These are phyloP conservation scores for Corylus americana DNA, from an alignment of 306 rosid genomes.

Conservation along the genomic window DNA sequence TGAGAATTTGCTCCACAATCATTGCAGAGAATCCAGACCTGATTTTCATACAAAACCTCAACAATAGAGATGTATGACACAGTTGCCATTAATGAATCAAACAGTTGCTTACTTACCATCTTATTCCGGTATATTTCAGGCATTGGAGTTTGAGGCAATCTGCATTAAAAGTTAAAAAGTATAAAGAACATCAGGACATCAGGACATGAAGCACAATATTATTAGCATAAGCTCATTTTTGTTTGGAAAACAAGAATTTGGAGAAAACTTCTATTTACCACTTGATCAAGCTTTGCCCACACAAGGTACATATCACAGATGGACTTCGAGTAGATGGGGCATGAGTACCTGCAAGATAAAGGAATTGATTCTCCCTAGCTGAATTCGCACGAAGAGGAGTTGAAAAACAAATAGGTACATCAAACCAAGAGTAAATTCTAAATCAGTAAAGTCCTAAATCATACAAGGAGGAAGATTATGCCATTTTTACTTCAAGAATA, in stretches of 20 bases:
- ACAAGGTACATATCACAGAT: constrained; percentile 57
- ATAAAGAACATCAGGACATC: constrained; percentile 22
- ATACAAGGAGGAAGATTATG: not conserved
- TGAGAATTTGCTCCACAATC: constrained; percentile 64
- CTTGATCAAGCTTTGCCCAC: constrained; percentile 67
- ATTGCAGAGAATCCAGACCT: constrained; percentile 85
- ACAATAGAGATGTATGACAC: constrained; percentile 7
- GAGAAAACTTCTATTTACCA: constrained; percentile 43
- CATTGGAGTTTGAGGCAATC: constrained; percentile 74
- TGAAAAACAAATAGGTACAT: not conserved
- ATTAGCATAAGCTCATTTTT: not conserved
- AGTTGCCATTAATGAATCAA: not conserved
- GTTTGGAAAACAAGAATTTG: not conserved
- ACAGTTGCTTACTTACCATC: constrained; percentile 42
- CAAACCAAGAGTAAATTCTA: not conserved
- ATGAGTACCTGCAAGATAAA: constrained; percentile 51
- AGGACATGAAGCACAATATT: too few relatives aligned
- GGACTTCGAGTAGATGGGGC: constrained; percentile 84
- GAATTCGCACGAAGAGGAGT: not conserved
- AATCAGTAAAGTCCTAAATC: not conserved
- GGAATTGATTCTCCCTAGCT: not conserved
- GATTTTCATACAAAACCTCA: constrained; percentile 8
- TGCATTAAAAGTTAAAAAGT: constrained; percentile 28
- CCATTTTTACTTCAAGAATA: too few relatives aligned
- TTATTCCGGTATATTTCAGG: constrained; percentile 50